A percentile compares a stretch with the other conserved stretches of the same genome.
Conservation (phyloP, 2,329 filamentous ascomycete species). For the Pezicula neosporulosa region DNA sequence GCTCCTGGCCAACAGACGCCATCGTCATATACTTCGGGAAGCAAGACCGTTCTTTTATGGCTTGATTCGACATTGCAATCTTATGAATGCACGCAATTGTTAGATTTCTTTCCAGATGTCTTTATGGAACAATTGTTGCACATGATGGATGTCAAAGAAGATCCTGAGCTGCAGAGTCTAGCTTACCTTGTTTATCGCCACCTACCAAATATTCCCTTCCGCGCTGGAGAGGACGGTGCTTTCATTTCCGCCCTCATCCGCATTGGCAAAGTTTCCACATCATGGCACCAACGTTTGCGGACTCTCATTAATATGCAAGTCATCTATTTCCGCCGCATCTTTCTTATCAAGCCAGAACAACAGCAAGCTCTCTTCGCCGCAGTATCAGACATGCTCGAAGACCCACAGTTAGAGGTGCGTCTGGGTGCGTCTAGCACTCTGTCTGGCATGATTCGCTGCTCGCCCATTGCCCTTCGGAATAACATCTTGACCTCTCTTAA, state of each 20-base stretch:
- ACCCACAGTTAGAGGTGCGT: slow-evolving; percentile 89
- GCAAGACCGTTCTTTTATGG: slow-evolving; percentile 95
- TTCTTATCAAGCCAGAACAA: slow-evolving; percentile 73
- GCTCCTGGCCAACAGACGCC: slow-evolving; percentile 87
- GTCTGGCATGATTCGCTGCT: slow-evolving; percentile 97
- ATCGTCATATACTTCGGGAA: slow-evolving; percentile 90
- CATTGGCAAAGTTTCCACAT: slow-evolving; percentile 78
- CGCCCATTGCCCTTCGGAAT: slow-evolving; percentile 74
- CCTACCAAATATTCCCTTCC: slow-evolving; percentile 90
- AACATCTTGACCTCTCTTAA: slow-evolving; percentile 74
- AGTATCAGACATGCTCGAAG: slow-evolving; percentile 92
- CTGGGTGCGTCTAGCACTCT: slow-evolving; percentile 89
- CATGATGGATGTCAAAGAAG: slow-evolving; percentile 99
- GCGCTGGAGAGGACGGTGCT: slow-evolving; percentile 75
- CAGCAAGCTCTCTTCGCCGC: slow-evolving; percentile 82
- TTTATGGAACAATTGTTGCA: slow-evolving; percentile 93
- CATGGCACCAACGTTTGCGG: slow-evolving; percentile 93
- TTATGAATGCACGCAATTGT: slow-evolving; percentile 86
- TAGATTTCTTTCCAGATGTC: slow-evolving; percentile 83
- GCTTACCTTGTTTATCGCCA: slow-evolving; percentile 98
- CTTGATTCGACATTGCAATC: slow-evolving; percentile 87
- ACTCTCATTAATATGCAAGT: slow-evolving; percentile 98
- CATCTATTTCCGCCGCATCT: slow-evolving; percentile 94
- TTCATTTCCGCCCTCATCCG: slow-evolving; percentile 85
- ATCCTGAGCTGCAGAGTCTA: slow-evolving; percentile 88